phyloP scores from a whole-genome alignment of 73 alveolate genomes.

The Paramecium pentaurelia region DNA sequence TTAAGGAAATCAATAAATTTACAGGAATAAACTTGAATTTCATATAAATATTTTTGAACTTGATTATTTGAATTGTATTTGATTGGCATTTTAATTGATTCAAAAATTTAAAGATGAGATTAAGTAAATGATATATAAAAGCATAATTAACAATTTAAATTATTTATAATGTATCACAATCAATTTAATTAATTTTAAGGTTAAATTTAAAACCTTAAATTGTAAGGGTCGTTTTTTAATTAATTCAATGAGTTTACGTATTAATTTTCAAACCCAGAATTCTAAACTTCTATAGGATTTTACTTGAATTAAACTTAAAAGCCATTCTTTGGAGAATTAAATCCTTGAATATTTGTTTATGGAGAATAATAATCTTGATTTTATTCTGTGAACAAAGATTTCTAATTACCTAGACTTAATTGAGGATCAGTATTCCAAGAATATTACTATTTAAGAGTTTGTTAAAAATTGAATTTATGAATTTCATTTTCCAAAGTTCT shows the following conservation, averaged over 20 bases:
- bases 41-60: no score
- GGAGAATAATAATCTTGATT: not conserved
- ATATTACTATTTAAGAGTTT: not conserved
- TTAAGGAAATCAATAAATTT: no score
- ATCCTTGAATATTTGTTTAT: not conserved
- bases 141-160: not conserved
- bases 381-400: not conserved
- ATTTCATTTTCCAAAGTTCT: not conserved
- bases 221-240: not conserved
- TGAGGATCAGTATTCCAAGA: not conserved
- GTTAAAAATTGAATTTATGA: not conserved
- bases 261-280: not conserved
- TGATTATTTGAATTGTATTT: no score
- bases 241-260: not conserved
- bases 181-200: not conserved
- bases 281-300: not conserved
- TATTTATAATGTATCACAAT: not conserved
- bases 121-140: no score
- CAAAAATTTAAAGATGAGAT: no score
- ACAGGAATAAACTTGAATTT: no score
- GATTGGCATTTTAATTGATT: no score
- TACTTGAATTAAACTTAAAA: not conserved
- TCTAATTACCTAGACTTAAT: not conserved
- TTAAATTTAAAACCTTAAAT: not conserved
- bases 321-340: not conserved